phyloP scores from a whole-genome alignment of 2,329 filamentous ascomycete species.

The Dactylellina haptotyla region DNA sequence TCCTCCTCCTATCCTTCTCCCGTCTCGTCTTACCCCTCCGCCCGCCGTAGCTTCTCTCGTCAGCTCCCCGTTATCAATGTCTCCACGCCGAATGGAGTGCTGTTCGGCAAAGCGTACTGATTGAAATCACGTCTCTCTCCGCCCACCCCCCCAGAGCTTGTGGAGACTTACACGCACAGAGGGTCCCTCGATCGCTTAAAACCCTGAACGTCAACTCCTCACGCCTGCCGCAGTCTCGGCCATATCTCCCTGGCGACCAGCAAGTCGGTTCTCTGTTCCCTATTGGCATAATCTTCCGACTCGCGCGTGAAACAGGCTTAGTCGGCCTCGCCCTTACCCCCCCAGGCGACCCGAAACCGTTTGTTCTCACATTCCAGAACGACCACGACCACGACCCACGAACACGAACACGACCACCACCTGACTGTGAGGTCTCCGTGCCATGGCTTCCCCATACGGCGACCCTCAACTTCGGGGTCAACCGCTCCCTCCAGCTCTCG shows the following conservation, averaged over 20 bases:
- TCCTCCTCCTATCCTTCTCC: slow-evolving; percentile 4
- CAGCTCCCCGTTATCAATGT: slow-evolving; percentile 37
- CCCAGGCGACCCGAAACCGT: slow-evolving; percentile 17
- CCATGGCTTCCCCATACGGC: slow-evolving; percentile 54
- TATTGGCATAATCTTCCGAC: slow-evolving; percentile 24
- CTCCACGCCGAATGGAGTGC: slow-evolving; percentile 42
- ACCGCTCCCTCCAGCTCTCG: slow-evolving; percentile 26
- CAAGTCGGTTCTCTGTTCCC: slow-evolving; percentile 29
- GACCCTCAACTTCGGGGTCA: slow-evolving; percentile 47
- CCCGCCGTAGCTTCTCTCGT: background rate
- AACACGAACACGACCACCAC: too few species aligned
- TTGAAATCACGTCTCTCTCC: slow-evolving; percentile 41
- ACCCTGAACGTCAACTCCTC: slow-evolving; percentile 53
- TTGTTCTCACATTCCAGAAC: slow-evolving; percentile 1
- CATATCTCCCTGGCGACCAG: slow-evolving; percentile 46
- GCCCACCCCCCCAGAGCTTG: slow-evolving; percentile 15
- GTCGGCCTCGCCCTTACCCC: slow-evolving; percentile 16
- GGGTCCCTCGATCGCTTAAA: slow-evolving; percentile 49
- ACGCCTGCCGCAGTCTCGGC: slow-evolving; percentile 29
- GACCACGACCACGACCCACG: background rate
- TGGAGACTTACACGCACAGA: slow-evolving; percentile 7
- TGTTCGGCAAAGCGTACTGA: slow-evolving; percentile 33
- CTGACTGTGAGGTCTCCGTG: slow-evolving; percentile 11
- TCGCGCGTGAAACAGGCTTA: slow-evolving; percentile 31
- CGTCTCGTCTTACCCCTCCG: background rate